phyloP scores from a whole-genome alignment of 768 basidiomycete species.

The Trametes cubensis region DNA sequence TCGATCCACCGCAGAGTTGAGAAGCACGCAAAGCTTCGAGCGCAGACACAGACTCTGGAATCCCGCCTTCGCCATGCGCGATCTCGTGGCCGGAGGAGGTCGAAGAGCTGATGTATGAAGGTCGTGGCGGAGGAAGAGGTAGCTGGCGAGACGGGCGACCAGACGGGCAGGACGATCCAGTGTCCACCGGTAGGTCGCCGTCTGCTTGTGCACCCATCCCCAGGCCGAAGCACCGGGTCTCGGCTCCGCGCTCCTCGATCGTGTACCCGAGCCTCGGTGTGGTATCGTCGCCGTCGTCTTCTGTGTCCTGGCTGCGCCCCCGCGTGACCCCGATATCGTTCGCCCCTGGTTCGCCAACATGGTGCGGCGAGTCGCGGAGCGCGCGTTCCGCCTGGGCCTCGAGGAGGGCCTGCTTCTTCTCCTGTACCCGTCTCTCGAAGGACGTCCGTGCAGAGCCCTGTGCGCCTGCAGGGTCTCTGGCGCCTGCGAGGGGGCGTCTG shows the following conservation, averaged over 20 bases:
- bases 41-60: slow-evolving; percentile 14
- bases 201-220: neutral
- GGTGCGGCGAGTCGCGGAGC: neutral
- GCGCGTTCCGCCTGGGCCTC: slow-evolving; percentile 1
- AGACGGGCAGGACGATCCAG: no score
- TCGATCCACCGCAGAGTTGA: neutral
- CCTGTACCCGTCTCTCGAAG: slow-evolving; percentile 22
- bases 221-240: no score
- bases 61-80: neutral
- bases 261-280: slow-evolving; percentile 21
- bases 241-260: neutral
- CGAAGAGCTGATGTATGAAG: neutral
- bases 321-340: neutral
- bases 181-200: neutral
- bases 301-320: neutral
- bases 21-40: slow-evolving; percentile 13
- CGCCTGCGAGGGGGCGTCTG: neutral
- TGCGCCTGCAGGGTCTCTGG: neutral
- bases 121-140: slow-evolving; percentile 10
- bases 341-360: neutral
- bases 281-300: slow-evolving; percentile 16
- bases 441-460: slow-evolving; percentile 6
- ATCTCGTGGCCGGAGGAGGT: neutral
- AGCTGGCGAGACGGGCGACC: slow-evolving; percentile 12
- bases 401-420: slow-evolving; percentile 22